These are phyloP conservation scores for Exophiala viscosa DNA, from an alignment of 2,329 filamentous ascomycete species.

Conservation along the genomic window DNA sequence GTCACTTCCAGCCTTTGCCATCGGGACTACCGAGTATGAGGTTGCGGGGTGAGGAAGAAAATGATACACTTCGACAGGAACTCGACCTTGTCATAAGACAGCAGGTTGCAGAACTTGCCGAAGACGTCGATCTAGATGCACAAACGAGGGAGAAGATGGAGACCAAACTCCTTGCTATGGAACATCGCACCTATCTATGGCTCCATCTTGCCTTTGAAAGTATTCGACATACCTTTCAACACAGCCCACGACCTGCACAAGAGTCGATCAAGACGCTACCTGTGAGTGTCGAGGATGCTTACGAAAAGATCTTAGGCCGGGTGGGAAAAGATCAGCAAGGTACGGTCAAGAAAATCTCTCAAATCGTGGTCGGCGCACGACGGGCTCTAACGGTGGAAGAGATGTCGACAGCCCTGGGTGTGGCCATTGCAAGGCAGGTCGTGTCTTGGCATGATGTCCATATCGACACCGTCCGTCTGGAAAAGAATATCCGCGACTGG, in stretches of 20 bases:
- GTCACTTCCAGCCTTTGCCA: slow-evolving; percentile 11
- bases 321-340: neutral
- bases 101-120: slow-evolving; percentile 17
- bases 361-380: slow-evolving; percentile 29
- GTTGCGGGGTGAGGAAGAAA: slow-evolving; percentile 26
- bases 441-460: neutral
- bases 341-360: slow-evolving; percentile 23
- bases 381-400: slow-evolving; percentile 29
- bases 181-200: slow-evolving; percentile 33
- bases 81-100: slow-evolving; percentile 26
- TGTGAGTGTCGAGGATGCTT: slow-evolving; percentile 29
- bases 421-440: slow-evolving; percentile 6
- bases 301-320: slow-evolving; percentile 29
- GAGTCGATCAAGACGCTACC: slow-evolving; percentile 24
- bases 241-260: slow-evolving; percentile 14
- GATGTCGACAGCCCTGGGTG: slow-evolving; percentile 27
- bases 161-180: slow-evolving; percentile 23
- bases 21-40: slow-evolving; percentile 9
- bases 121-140: neutral
- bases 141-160: slow-evolving; percentile 8
- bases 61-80: slow-evolving; percentile 23
- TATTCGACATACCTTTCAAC: slow-evolving; percentile 14
- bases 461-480: slow-evolving; percentile 17
- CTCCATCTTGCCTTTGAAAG: slow-evolving; percentile 27
- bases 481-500: slow-evolving; percentile 28